Conservation (phyloP, 1,284 basidiomycete species). For the Jaminaea rosea region DNA sequence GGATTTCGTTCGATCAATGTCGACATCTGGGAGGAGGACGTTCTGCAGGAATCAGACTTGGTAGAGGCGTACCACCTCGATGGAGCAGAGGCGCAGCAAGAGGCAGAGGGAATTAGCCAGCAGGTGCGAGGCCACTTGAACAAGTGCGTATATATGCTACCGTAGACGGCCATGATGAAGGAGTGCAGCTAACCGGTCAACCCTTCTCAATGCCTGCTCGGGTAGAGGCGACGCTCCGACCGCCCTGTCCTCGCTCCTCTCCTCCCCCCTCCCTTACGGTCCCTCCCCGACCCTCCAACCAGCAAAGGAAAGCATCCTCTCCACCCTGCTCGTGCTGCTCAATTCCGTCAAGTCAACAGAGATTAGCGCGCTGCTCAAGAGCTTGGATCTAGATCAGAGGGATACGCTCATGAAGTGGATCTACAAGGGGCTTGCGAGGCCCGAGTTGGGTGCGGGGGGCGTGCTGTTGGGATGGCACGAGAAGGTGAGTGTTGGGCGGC, state of each 20-base stretch:
- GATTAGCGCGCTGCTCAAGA: slow-evolving; percentile 67
- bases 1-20: slow-evolving; percentile 85
- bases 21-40: slow-evolving; percentile 86
- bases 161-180: no score
- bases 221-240: slow-evolving; percentile 32
- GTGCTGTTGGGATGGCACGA: slow-evolving; percentile 91
- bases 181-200: no score
- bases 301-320: slow-evolving; percentile 61
- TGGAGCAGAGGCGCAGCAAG: slow-evolving; percentile 62
- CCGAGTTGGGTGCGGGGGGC: slow-evolving; percentile 59
- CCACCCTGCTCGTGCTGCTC: slow-evolving; percentile 79
- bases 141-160: no score
- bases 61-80: slow-evolving; percentile 77
- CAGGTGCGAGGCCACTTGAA: slow-evolving; percentile 60
- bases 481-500: slow-evolving; percentile 58
- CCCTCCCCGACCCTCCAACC: slow-evolving; percentile 3
- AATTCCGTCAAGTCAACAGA: slow-evolving; percentile 90
- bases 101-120: slow-evolving; percentile 65
- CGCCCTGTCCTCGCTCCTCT: slow-evolving; percentile 15
- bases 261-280: slow-evolving; percentile 5
- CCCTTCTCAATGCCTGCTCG: no score
- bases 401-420: slow-evolving; percentile 96
- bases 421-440: slow-evolving; percentile 87
- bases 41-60: slow-evolving; percentile 65
- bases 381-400: slow-evolving; percentile 68